Conservation (phyloP, 1,139 yeast genomes). For the Meyerozyma elateridarum region DNA sequence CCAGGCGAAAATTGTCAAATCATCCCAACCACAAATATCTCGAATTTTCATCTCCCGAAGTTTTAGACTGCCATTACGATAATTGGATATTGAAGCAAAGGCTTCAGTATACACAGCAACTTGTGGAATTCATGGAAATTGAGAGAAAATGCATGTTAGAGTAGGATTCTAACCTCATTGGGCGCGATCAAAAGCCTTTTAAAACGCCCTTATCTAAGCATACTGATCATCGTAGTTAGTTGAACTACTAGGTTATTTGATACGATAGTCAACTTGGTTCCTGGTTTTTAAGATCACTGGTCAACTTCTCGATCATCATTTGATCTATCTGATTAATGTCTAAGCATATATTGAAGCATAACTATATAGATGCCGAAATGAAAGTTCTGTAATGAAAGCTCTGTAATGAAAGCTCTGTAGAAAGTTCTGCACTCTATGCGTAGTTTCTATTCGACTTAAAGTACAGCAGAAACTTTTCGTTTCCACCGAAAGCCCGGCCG, state of each 20-base stretch:
- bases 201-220: no score
- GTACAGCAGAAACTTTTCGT: constrained; percentile 41
- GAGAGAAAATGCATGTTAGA: constrained; percentile 9
- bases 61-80: constrained; percentile 16
- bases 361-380: not conserved
- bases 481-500: constrained; percentile 43
- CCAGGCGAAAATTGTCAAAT: constrained; percentile 1
- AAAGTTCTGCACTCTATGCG: constrained; percentile 4
- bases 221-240: no score
- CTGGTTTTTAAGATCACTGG: no score
- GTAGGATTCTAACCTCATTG: no score
- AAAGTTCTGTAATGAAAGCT: not conserved
- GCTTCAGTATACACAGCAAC: constrained; percentile 12
- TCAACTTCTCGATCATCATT: no score
- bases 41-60: constrained; percentile 8
- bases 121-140: constrained; percentile 17
- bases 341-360: no score
- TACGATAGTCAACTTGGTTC: no score
- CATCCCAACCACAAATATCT: constrained; percentile 1
- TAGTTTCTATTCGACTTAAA: constrained; percentile 42
- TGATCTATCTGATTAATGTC: no score
- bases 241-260: no score
- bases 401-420: not conserved
- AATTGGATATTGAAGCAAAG: constrained; percentile 18
- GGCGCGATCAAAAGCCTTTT: no score